Evolutionary conservation across 2,329 filamentous ascomycete species (phyloP), one percentile per base, ranked within the genome.

Genomic region (Corynespora cassiicola): DNA sequence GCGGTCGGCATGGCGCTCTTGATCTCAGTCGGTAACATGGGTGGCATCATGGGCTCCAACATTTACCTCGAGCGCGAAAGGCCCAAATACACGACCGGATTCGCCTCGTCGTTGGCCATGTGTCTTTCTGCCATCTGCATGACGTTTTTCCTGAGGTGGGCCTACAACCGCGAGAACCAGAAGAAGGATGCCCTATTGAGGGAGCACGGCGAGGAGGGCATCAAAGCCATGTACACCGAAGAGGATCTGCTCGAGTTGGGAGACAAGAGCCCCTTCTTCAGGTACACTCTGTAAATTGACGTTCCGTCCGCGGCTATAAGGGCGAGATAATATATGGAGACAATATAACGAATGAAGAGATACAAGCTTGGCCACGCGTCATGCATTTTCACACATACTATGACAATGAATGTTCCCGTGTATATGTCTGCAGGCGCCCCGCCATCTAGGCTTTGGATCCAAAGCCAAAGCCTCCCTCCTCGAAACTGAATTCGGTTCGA

Each of bases 1-100:
- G 64, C 64, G 1, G 70, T 84, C 18, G 72, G 73, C 5, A 71
- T 77, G 14, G 79, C 78, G 11, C 69, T 81, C 75, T 66, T 50
- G 50, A 73, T 42, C 14, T 52, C 51, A 3, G 68, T 79, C 5
- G 78, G 78, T 9, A 80, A 80, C 54, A 61, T 73, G 37, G 63
- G 63, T 3, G 63, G 63, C 8, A 67, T 67, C 43, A 66, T 66
- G 62, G 63, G 63, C 1, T 71, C 68, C 27, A 80, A 80, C 47
- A 72, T 80, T 36, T 82, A 76, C 48, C 53, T 79, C 21, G 52
- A 64, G 3, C 54, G 58, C 1, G 75, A 82, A 52, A 68, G 65
- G 31, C 79, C 79, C 0, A 57, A 58, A 19, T 82, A 78, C 48
- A 63, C 51, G 22, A 75, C 74, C 0, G 79, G 79, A 0, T 81